Percentiles rank a stretch among this genome's conserved stretches.
Evolutionary conservation across 768 basidiomycete species (phyloP).

Genomic region (Mycena metata): DNA sequence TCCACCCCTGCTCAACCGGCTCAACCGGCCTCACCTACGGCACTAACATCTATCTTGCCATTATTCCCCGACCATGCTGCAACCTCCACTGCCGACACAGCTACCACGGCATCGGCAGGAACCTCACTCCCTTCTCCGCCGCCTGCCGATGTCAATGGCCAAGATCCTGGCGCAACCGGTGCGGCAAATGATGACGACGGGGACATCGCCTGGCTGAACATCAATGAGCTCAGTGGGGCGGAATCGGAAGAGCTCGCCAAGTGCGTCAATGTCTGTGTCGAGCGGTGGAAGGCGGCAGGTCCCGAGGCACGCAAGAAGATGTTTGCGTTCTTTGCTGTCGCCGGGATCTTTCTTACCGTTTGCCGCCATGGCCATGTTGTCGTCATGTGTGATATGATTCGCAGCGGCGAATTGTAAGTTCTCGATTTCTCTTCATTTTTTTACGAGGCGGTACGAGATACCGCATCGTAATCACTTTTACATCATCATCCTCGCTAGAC

Average conservation of each 20-base stretch:
- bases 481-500: too few species aligned
- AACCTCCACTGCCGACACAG: too few species aligned
- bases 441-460: too few species aligned
- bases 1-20: not conserved
- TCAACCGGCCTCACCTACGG: too few species aligned
- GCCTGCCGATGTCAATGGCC: too few species aligned
- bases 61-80: too few species aligned
- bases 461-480: too few species aligned
- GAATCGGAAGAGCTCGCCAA: conserved; percentile 33
- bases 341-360: conserved; percentile 44
- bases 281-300: conserved; percentile 37
- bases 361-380: conserved; percentile 47
- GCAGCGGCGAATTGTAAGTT: conserved; percentile 45
- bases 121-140: too few species aligned
- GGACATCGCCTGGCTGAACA: conserved; percentile 40
- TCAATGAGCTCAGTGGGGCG: conserved; percentile 29
- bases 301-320: conserved; percentile 40
- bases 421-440: not conserved
- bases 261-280: conserved; percentile 35
- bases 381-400: conserved; percentile 45
- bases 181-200: conserved; percentile 3
- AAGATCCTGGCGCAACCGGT: not conserved
- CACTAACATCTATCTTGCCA: too few species aligned
- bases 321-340: conserved; percentile 42
- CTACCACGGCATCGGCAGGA: too few species aligned